Percentiles rank a stretch among this genome's conserved stretches.
Evolutionary conservation across 768 basidiomycete genomes (phyloP).

Genomic region (Antrodiella citrinella): DNA sequence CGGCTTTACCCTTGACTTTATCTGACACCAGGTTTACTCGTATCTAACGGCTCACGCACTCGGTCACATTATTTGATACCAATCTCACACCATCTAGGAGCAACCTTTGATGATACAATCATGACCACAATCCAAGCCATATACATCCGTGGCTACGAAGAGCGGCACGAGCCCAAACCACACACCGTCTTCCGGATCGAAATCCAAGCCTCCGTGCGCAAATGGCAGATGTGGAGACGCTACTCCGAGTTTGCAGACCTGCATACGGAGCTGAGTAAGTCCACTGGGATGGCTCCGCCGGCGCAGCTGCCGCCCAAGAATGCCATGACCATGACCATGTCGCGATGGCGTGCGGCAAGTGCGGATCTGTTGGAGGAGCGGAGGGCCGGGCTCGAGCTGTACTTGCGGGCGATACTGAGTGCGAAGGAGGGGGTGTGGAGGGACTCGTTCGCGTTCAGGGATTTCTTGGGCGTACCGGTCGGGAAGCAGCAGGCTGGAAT

Average conservation of each 20-base stretch:
- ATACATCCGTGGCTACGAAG: constrained; percentile 60
- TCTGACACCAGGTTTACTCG: too few species aligned
- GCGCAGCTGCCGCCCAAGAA: constrained; percentile 80
- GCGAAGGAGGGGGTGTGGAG: constrained; percentile 81
- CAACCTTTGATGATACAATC: background rate
- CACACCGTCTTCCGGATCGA: constrained; percentile 79
- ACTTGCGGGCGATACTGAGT: constrained; percentile 79
- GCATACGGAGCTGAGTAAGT: constrained; percentile 70
- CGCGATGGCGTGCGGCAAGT: constrained; percentile 43
- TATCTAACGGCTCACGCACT: too few species aligned
- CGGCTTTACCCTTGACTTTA: too few species aligned
- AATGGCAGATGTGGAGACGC: constrained; percentile 91
- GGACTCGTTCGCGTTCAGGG: constrained; percentile 66
- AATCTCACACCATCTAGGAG: too few species aligned
- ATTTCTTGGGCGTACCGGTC: constrained; percentile 81
- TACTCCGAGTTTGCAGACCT: constrained; percentile 94
- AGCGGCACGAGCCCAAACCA: constrained; percentile 60
- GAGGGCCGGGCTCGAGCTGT: constrained; percentile 66
- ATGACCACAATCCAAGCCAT: constrained; percentile 68
- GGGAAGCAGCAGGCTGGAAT: constrained; percentile 38
- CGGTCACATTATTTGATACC: too few species aligned
- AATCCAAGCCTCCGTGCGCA: constrained; percentile 80
- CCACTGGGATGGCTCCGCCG: constrained; percentile 77
- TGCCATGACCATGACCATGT: constrained; percentile 44
- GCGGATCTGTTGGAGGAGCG: constrained; percentile 69